These are phyloP conservation scores for Conticribra guillardii DNA, from an alignment of 108 stramenopile species.

Conservation along the genomic window DNA sequence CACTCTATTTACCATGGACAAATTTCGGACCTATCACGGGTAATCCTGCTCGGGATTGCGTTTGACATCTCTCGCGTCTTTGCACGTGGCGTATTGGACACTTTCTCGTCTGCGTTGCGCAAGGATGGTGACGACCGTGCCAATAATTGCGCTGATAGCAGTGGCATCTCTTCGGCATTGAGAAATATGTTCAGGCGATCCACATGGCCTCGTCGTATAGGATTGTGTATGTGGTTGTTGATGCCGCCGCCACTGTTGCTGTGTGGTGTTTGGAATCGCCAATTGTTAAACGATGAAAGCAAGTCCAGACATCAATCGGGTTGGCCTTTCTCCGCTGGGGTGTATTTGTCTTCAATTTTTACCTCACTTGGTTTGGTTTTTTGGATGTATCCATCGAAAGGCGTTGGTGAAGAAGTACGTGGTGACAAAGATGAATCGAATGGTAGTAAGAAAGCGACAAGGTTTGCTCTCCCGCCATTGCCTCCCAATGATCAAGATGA, in stretches of 20 bases:
- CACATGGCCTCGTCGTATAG: constrained; percentile 4
- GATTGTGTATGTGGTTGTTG: constrained; percentile 2
- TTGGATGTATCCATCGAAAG: constrained; percentile 3
- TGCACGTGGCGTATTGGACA: constrained; percentile 4
- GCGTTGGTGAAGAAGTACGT: too few relatives aligned
- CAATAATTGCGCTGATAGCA: not conserved
- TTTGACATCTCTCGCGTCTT: constrained; percentile 28
- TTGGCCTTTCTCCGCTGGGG: constrained; percentile 5
- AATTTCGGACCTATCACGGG: constrained; percentile 20
- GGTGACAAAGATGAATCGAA: too few relatives aligned
- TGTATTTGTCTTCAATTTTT: constrained; percentile 22
- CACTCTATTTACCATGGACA: too few relatives aligned
- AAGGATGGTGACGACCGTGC: not conserved
- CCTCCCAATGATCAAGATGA: too few relatives aligned
- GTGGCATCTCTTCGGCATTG: not conserved
- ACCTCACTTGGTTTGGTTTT: not conserved
- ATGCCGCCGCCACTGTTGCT: constrained; percentile 11
- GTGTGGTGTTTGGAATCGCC: constrained; percentile 6
- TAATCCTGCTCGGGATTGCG: constrained; percentile 21
- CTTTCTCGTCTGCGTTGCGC: constrained; percentile 1
- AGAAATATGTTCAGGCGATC: not conserved
- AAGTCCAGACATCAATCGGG: not conserved
- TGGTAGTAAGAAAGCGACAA: too few relatives aligned
- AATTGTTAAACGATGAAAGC: not conserved
- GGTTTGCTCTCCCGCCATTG: too few relatives aligned